Percentiles rank a stretch among this genome's conserved stretches.
Evolutionary conservation across 129 eudicot genomes (phyloP).

Genomic region (Chrysanthemum makinoi): DNA sequence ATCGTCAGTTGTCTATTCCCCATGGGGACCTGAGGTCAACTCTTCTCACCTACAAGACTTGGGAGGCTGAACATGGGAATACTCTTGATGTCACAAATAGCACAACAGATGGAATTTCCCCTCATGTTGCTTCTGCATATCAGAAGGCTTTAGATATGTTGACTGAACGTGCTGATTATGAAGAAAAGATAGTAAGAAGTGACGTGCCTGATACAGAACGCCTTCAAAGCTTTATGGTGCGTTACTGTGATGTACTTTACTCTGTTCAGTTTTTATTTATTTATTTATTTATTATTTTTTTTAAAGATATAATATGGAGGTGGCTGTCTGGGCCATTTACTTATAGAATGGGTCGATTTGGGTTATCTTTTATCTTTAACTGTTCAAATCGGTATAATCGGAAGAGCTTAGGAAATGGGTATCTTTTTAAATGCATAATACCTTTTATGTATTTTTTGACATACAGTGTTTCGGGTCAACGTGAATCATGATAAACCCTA

Average conservation of each 20-base stretch:
- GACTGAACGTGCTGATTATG: conserved; percentile 62
- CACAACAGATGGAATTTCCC: conserved; percentile 55
- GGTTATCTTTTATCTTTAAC: background rate
- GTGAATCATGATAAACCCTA: no score
- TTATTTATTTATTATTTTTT: no score
- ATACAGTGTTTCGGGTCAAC: no score
- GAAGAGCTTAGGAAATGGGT: background rate
- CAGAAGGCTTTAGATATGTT: conserved; percentile 82
- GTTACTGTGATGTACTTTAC: conserved; percentile 4
- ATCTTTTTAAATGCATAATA: no score
- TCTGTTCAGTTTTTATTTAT: background rate
- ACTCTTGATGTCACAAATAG: conserved; percentile 39
- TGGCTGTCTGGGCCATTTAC: background rate
- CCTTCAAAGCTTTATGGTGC: conserved; percentile 77
- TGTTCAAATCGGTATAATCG: background rate
- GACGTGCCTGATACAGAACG: conserved; percentile 63
- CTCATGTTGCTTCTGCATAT: conserved; percentile 67
- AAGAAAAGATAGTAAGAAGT: conserved; percentile 52
- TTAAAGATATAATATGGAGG: conserved; percentile 2
- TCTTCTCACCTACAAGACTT: conserved; percentile 66
- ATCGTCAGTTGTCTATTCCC: conserved; percentile 80
- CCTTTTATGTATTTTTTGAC: no score
- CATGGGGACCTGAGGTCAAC: conserved; percentile 46
- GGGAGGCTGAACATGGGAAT: conserved; percentile 75
- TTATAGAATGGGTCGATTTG: background rate